Conservation (phyloP, 176 grass and related monocot genomes). For the Triticum dicoccoides region DNA sequence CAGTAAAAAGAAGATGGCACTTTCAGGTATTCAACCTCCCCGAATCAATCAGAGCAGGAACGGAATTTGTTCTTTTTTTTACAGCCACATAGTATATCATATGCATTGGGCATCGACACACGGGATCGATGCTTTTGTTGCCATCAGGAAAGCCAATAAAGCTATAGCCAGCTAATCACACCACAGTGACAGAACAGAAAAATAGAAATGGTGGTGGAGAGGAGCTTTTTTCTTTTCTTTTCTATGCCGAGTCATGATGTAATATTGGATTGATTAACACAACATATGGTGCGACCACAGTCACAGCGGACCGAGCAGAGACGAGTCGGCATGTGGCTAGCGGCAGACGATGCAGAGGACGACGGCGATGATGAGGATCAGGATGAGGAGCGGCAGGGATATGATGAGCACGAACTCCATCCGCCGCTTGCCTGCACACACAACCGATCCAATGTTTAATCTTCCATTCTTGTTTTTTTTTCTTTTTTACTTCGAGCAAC, state of each 20-base stretch:
- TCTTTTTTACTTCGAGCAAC: not conserved
- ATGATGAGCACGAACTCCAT: constrained; percentile 83
- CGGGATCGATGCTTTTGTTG: not conserved
- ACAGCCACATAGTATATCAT: not conserved
- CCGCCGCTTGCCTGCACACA: constrained; percentile 17
- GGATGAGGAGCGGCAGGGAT: constrained; percentile 62
- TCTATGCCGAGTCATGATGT: not conserved
- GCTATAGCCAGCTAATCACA: constrained; percentile 17
- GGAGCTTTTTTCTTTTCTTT: not conserved
- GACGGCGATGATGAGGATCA: constrained; percentile 46
- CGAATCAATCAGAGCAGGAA: not conserved
- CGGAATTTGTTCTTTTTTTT: not conserved
- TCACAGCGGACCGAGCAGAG: not conserved
- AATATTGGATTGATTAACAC: constrained; percentile 1
- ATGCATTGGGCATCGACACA: not conserved
- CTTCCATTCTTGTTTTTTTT: not conserved
- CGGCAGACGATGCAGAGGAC: constrained; percentile 64
- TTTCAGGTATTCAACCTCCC: not conserved
- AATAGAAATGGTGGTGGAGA: not conserved
- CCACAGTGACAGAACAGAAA: not conserved
- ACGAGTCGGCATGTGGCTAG: constrained; percentile 15
- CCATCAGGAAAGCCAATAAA: not conserved
- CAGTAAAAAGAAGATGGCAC: not conserved
- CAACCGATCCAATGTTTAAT: not conserved
- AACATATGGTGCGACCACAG: not conserved